phyloP scores from a whole-genome alignment of 2,329 filamentous ascomycete genomes.

The Colletotrichum sidae region DNA sequence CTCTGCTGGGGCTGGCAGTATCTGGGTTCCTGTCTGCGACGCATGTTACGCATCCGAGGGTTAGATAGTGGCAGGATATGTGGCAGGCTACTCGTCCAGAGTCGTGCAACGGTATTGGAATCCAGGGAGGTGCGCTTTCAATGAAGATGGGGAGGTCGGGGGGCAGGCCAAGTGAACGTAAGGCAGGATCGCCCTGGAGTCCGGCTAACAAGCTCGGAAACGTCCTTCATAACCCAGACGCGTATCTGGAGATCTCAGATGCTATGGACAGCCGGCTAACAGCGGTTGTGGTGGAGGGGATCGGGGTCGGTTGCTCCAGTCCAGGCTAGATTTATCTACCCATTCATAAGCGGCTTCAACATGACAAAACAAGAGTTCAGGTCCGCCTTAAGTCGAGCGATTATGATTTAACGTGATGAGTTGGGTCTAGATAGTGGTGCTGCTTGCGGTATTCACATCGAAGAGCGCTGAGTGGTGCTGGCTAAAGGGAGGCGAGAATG shows the following conservation, averaged over 20 bases:
- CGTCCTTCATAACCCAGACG: constrained; percentile 19
- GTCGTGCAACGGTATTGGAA: neutral
- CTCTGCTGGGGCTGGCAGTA: constrained; percentile 2
- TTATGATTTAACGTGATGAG: neutral
- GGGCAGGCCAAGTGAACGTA: neutral
- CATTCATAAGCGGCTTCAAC: constrained; percentile 31
- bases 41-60: constrained; percentile 12
- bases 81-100: constrained; percentile 4
- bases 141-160: constrained; percentile 5
- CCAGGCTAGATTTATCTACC: constrained; percentile 32
- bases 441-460: neutral
- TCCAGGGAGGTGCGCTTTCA: constrained; percentile 4
- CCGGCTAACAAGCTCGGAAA: constrained; percentile 13
- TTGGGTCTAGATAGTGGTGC: neutral
- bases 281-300: constrained; percentile 22
- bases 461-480: constrained; percentile 19
- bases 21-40: constrained; percentile 11
- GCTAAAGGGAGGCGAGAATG: constrained; percentile 25
- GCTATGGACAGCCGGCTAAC: constrained; percentile 8
- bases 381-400: neutral
- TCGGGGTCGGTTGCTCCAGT: constrained; percentile 15
- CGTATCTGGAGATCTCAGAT: constrained; percentile 26
- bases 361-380: constrained; percentile 33
- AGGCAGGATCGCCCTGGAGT: constrained; percentile 1
- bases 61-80: constrained; percentile 9